phyloP scores from a whole-genome alignment of 805 yeast species.

The Suhomyces pyralidae region DNA sequence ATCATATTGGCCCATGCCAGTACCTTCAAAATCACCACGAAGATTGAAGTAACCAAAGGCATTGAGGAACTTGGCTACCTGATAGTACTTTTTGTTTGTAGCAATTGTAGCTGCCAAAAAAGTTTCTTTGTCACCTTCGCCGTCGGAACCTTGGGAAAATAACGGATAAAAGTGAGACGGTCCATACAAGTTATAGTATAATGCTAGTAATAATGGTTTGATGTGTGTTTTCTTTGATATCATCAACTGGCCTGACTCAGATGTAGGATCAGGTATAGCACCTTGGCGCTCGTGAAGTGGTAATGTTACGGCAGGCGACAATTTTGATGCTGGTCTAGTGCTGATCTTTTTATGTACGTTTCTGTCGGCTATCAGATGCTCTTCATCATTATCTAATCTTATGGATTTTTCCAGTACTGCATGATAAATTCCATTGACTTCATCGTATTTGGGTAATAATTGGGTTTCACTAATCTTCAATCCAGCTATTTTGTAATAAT shows the following conservation, averaged over 20 bases:
- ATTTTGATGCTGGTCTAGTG: background rate
- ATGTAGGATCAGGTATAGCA: slow-evolving; percentile 23
- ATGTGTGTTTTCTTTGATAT: slow-evolving; percentile 37
- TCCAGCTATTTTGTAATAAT: slow-evolving; percentile 66
- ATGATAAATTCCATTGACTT: slow-evolving; percentile 21
- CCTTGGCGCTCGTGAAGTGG: slow-evolving; percentile 35
- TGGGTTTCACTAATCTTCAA: slow-evolving; percentile 29
- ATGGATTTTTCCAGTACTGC: background rate
- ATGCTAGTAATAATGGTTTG: slow-evolving; percentile 35
- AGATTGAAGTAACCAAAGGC: slow-evolving; percentile 48
- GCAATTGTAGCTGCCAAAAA: slow-evolving; percentile 66
- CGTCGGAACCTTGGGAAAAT: slow-evolving; percentile 47
- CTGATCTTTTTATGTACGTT: background rate
- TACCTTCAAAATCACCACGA: slow-evolving; percentile 51
- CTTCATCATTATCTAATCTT: background rate
- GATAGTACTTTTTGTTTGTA: slow-evolving; percentile 48
- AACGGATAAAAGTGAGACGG: slow-evolving; percentile 42
- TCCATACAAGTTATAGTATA: slow-evolving; percentile 42
- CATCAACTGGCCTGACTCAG: slow-evolving; percentile 44
- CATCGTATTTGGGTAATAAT: slow-evolving; percentile 33
- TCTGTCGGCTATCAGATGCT: background rate
- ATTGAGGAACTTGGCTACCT: slow-evolving; percentile 48
- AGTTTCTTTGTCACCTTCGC: slow-evolving; percentile 85
- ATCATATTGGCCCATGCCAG: slow-evolving; percentile 75
- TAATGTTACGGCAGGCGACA: slow-evolving; percentile 2